Percentiles rank a stretch among this genome's conserved stretches.
These are phyloP conservation scores for Aspergillus avenaceus DNA, from an alignment of 495 filamentous ascomycete genomes.

Conservation along the genomic window DNA sequence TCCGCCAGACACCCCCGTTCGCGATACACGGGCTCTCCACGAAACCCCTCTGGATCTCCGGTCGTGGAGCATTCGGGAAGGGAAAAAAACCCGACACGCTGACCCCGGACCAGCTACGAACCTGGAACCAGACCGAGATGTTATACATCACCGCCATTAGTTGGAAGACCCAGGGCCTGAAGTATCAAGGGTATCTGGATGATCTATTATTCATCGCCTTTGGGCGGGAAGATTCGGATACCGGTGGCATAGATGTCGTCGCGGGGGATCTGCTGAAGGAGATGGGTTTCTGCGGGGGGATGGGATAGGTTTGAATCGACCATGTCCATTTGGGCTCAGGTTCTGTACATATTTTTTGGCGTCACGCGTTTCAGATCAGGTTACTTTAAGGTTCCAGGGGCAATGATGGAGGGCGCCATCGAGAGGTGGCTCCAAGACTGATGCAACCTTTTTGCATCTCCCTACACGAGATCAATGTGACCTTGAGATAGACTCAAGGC, in stretches of 20 bases:
- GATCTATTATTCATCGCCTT: conserved; percentile 47
- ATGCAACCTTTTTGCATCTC: neutral
- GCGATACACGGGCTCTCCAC: conserved; percentile 44
- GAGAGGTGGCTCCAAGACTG: too few species aligned
- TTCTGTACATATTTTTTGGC: neutral
- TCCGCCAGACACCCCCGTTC: conserved; percentile 41
- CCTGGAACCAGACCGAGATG: conserved; percentile 33
- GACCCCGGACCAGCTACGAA: neutral
- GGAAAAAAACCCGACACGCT: neutral
- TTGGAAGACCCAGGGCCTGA: conserved; percentile 41
- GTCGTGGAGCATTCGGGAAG: conserved; percentile 16
- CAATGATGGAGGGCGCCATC: too few species aligned
- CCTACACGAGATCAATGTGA: neutral
- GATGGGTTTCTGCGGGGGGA: conserved; percentile 23
- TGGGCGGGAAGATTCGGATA: conserved; percentile 43
- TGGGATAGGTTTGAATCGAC: neutral
- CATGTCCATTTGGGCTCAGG: neutral
- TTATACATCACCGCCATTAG: conserved; percentile 49
- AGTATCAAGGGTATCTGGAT: conserved; percentile 47
- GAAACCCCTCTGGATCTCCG: conserved; percentile 50
- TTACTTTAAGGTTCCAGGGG: too few species aligned
- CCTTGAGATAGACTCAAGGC: neutral
- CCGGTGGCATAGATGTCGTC: conserved; percentile 41
- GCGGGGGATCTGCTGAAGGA: conserved; percentile 42
- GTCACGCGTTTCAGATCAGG: neutral